Conservation (phyloP, 2,329 filamentous ascomycete genomes). For the Fusarium veterinarium region DNA sequence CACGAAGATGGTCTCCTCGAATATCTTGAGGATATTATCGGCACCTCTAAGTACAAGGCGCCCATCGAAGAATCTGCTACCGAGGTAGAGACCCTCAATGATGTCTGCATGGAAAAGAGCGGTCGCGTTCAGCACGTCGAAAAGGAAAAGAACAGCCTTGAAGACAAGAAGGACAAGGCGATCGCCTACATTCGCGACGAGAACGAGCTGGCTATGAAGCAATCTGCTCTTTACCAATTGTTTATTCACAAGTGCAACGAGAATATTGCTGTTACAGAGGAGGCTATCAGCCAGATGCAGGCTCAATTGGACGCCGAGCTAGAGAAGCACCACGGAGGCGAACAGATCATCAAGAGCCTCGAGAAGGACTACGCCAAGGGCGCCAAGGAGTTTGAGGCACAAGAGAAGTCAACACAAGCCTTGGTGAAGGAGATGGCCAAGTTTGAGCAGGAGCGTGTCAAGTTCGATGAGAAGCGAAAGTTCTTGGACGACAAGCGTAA, state of each 20-base stretch:
- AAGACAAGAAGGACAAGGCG: slow-evolving; percentile 97
- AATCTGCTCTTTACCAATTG: slow-evolving; percentile 92
- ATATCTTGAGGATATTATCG: slow-evolving; percentile 98
- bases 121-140: slow-evolving; percentile 96
- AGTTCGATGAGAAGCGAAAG: slow-evolving; percentile 97
- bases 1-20: slow-evolving; percentile 96
- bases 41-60: slow-evolving; percentile 97
- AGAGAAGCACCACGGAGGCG: slow-evolving; percentile 89
- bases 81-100: slow-evolving; percentile 92
- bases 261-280: slow-evolving; percentile 87
- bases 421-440: slow-evolving; percentile 89
- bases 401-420: slow-evolving; percentile 84
- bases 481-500: slow-evolving; percentile 91
- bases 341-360: slow-evolving; percentile 89
- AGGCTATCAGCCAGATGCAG: slow-evolving; percentile 92
- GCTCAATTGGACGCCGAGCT: slow-evolving; percentile 86
- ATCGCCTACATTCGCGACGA: slow-evolving; percentile 90
- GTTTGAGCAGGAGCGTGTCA: slow-evolving; percentile 96
- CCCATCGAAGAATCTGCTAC: slow-evolving; percentile 94
- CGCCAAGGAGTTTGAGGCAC: slow-evolving; percentile 82
- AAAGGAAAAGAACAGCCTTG: slow-evolving; percentile 91
- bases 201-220: slow-evolving; percentile 90
- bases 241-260: slow-evolving; percentile 89
- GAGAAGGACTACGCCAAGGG: slow-evolving; percentile 86
- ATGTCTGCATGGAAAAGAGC: slow-evolving; percentile 95